These are phyloP conservation scores for Scleroderma bovista DNA, from an alignment of 768 basidiomycete species.

Conservation along the genomic window DNA sequence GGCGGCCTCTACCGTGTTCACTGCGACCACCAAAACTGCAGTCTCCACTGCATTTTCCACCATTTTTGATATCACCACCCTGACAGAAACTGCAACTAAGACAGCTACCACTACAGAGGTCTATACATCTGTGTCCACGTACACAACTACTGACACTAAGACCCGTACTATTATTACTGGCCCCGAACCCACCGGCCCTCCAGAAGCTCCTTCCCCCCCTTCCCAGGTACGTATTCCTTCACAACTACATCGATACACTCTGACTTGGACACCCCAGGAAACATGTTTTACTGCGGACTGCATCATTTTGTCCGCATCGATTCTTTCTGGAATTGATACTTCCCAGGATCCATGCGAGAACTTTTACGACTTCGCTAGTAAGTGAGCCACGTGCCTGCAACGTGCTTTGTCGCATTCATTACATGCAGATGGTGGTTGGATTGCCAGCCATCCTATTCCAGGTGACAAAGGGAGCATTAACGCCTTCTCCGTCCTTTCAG, in stretches of 20 bases:
- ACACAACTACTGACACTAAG: slow-evolving; percentile 31
- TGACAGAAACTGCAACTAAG: slow-evolving; percentile 39
- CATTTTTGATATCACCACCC: slow-evolving; percentile 28
- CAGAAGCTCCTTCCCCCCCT: slow-evolving; percentile 56
- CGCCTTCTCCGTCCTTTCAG: slow-evolving; percentile 64
- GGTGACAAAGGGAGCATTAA: slow-evolving; percentile 74
- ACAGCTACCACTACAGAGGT: slow-evolving; percentile 34
- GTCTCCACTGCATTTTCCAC: slow-evolving; percentile 28
- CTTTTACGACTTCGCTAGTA: slow-evolving; percentile 91
- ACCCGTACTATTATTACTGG: slow-evolving; percentile 39
- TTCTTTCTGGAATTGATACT: slow-evolving; percentile 75
- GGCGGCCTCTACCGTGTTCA: slow-evolving; percentile 24
- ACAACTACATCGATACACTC: slow-evolving; percentile 3
- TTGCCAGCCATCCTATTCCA: slow-evolving; percentile 75
- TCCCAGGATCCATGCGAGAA: slow-evolving; percentile 90
- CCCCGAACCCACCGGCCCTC: slow-evolving; percentile 35
- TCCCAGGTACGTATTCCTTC: slow-evolving; percentile 37
- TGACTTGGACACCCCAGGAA: slow-evolving; percentile 34
- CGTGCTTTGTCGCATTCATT: slow-evolving; percentile 4
- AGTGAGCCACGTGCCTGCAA: slow-evolving; percentile 27
- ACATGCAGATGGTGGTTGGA: slow-evolving; percentile 79
- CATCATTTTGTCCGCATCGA: slow-evolving; percentile 74
- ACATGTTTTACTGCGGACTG: slow-evolving; percentile 76
- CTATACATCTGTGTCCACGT: slow-evolving; percentile 34
- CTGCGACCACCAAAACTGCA: slow-evolving; percentile 31